phyloP scores from a whole-genome alignment of 768 basidiomycete genomes.

The Infundibulicybe gibba region DNA sequence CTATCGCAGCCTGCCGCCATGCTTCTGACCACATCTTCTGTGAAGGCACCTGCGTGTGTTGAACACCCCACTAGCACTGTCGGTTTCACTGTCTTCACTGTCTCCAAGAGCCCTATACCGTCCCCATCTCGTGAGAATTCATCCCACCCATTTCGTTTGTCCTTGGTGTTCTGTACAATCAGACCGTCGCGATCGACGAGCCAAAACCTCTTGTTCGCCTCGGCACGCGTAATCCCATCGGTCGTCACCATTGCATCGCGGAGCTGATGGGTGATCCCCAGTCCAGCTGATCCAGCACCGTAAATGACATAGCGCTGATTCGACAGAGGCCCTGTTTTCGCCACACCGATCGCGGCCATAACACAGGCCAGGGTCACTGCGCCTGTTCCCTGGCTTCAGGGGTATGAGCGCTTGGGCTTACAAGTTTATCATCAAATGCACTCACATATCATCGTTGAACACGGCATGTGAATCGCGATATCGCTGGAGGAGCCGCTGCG shows the following conservation, averaged over 20 bases:
- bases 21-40: conserved; percentile 61
- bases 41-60: conserved; percentile 76
- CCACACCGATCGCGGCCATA: conserved; percentile 66
- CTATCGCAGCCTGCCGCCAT: conserved; percentile 68
- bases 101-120: conserved; percentile 57
- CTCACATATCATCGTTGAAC: conserved; percentile 85
- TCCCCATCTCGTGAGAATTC: conserved; percentile 50
- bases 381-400: conserved; percentile 65
- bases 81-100: conserved; percentile 68
- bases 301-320: conserved; percentile 79
- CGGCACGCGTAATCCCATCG: conserved; percentile 45
- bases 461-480: conserved; percentile 63
- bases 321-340: conserved; percentile 49
- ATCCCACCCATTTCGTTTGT: conserved; percentile 41
- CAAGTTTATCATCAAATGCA: background rate
- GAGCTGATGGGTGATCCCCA: conserved; percentile 75
- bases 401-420: background rate
- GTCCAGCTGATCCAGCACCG: conserved; percentile 79
- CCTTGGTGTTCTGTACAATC: conserved; percentile 38
- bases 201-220: conserved; percentile 68
- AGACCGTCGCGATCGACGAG: conserved; percentile 70
- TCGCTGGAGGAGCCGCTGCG: conserved; percentile 58
- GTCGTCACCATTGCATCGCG: conserved; percentile 68
- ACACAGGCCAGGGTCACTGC: conserved; percentile 70
- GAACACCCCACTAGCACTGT: conserved; percentile 86